phyloP scores from a whole-genome alignment of 257 asterid species.

The Solanum corneliomulleri region DNA sequence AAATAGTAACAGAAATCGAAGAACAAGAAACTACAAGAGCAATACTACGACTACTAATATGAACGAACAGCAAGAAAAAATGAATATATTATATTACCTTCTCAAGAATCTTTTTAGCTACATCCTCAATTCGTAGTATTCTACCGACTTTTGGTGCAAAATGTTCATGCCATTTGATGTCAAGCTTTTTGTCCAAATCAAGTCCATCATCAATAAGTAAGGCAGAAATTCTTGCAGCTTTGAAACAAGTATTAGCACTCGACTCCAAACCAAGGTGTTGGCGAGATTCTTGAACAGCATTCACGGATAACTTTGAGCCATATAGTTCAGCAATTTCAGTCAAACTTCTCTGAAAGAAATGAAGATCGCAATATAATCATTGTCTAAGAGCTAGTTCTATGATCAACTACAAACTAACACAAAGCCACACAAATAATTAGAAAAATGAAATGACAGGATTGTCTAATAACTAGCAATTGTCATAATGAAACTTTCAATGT shows the following conservation, averaged over 20 bases:
- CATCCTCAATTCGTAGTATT: slow-evolving; percentile 63
- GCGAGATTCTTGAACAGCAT: slow-evolving; percentile 59
- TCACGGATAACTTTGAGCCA: slow-evolving; percentile 48
- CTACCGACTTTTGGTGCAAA: slow-evolving; percentile 62
- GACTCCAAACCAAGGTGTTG: slow-evolving; percentile 47
- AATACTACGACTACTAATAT: neutral
- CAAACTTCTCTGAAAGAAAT: slow-evolving; percentile 59
- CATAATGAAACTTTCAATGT: neutral
- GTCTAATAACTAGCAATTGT: neutral
- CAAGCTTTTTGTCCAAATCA: slow-evolving; percentile 48
- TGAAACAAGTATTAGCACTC: slow-evolving; percentile 51
- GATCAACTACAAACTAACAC: neutral
- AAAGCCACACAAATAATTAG: neutral
- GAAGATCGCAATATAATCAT: neutral
- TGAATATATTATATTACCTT: slow-evolving; percentile 32
- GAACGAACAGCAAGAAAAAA: neutral
- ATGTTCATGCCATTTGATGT: slow-evolving; percentile 59
- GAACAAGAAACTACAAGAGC: neutral
- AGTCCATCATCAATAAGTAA: slow-evolving; percentile 82
- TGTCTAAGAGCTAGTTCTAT: neutral
- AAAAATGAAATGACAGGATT: neutral
- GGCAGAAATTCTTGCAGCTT: slow-evolving; percentile 53
- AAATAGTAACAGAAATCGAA: neutral
- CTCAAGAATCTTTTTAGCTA: slow-evolving; percentile 67
- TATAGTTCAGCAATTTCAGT: slow-evolving; percentile 65